phyloP scores from a whole-genome alignment of 257 asterid genomes.

The Leonotis leonurus region DNA sequence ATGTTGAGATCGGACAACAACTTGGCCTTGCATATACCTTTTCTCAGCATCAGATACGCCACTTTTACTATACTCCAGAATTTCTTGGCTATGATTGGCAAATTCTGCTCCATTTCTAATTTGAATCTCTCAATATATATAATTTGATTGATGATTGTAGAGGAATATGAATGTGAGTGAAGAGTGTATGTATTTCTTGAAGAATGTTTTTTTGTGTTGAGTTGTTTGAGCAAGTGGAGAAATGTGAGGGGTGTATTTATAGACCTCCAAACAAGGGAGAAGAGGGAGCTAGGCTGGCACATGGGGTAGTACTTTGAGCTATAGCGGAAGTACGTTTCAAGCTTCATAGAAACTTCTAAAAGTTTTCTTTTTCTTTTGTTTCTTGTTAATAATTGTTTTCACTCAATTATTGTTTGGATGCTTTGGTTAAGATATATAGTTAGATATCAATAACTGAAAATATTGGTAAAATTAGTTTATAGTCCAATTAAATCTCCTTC shows the following conservation, averaged over 20 bases:
- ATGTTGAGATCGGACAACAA: constrained; percentile 47
- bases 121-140: not conserved
- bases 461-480: not conserved
- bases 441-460: not conserved
- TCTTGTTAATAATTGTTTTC: not conserved
- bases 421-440: not conserved
- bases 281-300: constrained; percentile 3
- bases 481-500: not conserved
- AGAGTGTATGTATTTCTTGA: not conserved
- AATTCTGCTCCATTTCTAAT: constrained; percentile 57
- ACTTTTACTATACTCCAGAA: constrained; percentile 52
- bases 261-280: constrained; percentile 5
- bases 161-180: not conserved
- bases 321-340: constrained; percentile 11
- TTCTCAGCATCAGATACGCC: constrained; percentile 53
- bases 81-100: constrained; percentile 60
- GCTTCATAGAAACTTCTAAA: constrained; percentile 23
- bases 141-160: not conserved
- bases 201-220: too few species aligned
- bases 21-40: constrained; percentile 61
- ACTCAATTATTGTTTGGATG: constrained; percentile 27
- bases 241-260: constrained; percentile 27
- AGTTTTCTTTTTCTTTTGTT: too few species aligned
- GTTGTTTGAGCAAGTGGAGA: constrained; percentile 19
- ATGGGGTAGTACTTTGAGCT: constrained; percentile 26